phyloP scores from a whole-genome alignment of 208 protist genomes.

The Acanthamoeba royreba region DNA sequence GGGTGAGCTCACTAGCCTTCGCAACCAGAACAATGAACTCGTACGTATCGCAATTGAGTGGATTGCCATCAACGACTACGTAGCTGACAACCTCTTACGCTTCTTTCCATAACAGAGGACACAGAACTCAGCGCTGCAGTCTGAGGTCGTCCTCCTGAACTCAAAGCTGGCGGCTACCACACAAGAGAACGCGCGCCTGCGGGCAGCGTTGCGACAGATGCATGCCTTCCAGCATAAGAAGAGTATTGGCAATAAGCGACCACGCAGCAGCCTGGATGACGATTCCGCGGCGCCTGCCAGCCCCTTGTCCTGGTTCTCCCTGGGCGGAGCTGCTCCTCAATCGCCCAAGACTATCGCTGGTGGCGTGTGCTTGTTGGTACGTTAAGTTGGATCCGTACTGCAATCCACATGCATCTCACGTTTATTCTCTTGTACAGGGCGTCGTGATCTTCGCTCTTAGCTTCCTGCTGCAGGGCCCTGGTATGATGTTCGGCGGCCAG shows the following conservation, averaged over 20 bases:
- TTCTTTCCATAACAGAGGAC: neutral
- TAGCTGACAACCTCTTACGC: neutral
- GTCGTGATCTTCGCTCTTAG: neutral
- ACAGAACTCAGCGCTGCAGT: neutral
- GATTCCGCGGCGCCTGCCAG: neutral
- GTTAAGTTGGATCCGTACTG: neutral
- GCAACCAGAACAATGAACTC: neutral
- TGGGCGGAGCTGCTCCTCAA: neutral
- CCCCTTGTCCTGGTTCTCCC: neutral
- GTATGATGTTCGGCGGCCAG: neutral
- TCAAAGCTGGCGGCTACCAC: neutral
- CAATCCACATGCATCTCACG: neutral
- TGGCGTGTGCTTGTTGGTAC: neutral
- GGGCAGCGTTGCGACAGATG: neutral
- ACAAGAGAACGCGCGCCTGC: neutral
- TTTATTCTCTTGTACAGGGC: neutral
- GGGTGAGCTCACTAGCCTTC: neutral
- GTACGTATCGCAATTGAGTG: neutral
- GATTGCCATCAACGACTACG: neutral
- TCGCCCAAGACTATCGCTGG: neutral
- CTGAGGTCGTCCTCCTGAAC: conserved; percentile 13
- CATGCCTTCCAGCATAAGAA: neutral
- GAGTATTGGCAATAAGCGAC: neutral
- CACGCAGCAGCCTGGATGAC: neutral
- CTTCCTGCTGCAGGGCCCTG: neutral